Base-by-base conservation (phyloP, 805 yeast genomes). In the Candida ipomoeae region DNA sequence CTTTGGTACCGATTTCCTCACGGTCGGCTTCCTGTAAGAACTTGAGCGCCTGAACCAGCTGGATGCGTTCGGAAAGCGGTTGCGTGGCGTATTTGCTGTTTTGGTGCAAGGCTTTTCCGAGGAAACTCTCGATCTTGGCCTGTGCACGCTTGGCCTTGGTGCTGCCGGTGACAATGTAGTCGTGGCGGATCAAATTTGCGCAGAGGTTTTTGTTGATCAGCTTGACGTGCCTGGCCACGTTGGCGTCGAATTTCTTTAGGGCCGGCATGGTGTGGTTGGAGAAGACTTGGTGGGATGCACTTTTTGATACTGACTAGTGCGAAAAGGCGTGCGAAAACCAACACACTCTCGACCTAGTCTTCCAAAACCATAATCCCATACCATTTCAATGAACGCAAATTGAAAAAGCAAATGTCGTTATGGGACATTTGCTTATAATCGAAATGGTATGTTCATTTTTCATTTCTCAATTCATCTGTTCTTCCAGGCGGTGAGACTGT, bases 141-240 rank as follows among this genome's bases (percentile, higher is more conserved):
- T 73, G 76, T 14, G 77, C 77, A 52, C 75, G 57, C 54, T 72
- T 73, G 55, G 78, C 78, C 55, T 71, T 73, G 50, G 76, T 60
- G 51, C 69, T 57, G 21, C 75, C 73, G 8, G 78, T 73, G 47
- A 73, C 74, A 14, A 73, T 69, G 49, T 69, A 63, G 48, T 71
- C 78, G 55, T 73, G 73, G 53, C 78, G 76, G 41, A 73, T 67
- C 50, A 73, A 57, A 55, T 70, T 71, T 47, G 78, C 76, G 50
- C 71, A 63, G 47, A 73, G 55, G 63, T 73, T 73, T 61, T 71
- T 72, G 59, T 71, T 68, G 70, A 73, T 73, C 75, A 68, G 71
- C 63, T 66, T 69, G 46, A 68, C 62, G 52, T 71, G 78, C 54
- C 73, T 68, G 17, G 71, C 71, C 65, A 68, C 74, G 46, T 73